A percentile compares a stretch with the other conserved stretches of the same genome.
Conservation (phyloP, 176 grass and related monocot species). For the Phoenix roebelenii region DNA sequence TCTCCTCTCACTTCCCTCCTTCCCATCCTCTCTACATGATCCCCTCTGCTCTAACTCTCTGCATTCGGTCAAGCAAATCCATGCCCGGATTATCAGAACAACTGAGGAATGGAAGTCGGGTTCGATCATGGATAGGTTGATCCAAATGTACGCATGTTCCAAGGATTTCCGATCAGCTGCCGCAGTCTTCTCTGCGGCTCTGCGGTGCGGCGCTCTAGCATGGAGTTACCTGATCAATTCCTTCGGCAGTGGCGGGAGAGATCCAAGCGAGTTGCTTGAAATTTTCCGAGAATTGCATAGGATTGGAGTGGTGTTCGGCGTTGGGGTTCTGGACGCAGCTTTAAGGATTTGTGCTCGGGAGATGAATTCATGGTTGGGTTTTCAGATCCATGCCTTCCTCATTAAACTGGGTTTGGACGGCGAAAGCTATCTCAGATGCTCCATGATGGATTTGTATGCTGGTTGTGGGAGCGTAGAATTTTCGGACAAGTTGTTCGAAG, state of each 20-base stretch:
- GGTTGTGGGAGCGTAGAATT: slow-evolving; percentile 29
- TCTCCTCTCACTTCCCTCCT: slow-evolving; percentile 1
- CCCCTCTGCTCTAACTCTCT: slow-evolving; percentile 11
- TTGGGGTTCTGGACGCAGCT: slow-evolving; percentile 31
- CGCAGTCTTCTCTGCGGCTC: slow-evolving; percentile 21
- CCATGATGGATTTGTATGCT: slow-evolving; percentile 56
- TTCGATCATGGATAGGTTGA: slow-evolving; percentile 8
- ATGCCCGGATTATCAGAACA: slow-evolving; percentile 23
- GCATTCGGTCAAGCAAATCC: slow-evolving; percentile 24
- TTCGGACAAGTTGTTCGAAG: slow-evolving; percentile 32
- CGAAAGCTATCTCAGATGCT: slow-evolving; percentile 49
- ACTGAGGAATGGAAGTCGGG: background rate
- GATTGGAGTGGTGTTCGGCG: slow-evolving; percentile 27
- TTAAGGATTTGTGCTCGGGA: slow-evolving; percentile 38
- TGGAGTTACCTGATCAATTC: slow-evolving; percentile 16
- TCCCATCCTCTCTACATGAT: background rate
- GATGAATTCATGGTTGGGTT: slow-evolving; percentile 27
- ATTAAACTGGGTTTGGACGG: slow-evolving; percentile 31
- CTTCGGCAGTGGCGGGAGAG: slow-evolving; percentile 4
- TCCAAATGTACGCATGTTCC: slow-evolving; percentile 27
- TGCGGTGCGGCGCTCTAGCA: slow-evolving; percentile 12
- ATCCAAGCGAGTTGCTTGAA: background rate
- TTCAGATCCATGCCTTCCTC: slow-evolving; percentile 49
- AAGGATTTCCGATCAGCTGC: slow-evolving; percentile 23
- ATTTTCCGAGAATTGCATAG: slow-evolving; percentile 30